Conservation (phyloP, 2,329 filamentous ascomycete genomes). For the Calcarisporium arbuscula region DNA sequence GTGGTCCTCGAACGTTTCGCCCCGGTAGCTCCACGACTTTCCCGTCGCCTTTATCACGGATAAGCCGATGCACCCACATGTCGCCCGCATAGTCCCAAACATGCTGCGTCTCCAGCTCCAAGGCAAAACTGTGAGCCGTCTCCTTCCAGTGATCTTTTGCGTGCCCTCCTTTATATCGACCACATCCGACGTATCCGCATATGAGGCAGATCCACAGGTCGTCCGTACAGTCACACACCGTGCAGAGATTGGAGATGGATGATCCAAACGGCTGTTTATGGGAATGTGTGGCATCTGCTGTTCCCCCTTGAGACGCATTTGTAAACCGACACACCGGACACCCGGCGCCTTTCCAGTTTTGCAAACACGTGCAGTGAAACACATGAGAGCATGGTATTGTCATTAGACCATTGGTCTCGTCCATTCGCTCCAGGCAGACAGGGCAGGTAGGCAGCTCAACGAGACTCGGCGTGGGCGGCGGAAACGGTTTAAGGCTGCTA, state of each 20-base stretch:
- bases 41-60: constrained; percentile 87
- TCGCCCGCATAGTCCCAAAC: constrained; percentile 98
- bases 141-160: constrained; percentile 91
- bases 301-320: constrained; percentile 32
- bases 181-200: constrained; percentile 87
- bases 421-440: constrained; percentile 95
- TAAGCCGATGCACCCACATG: constrained; percentile 90
- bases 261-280: constrained; percentile 52
- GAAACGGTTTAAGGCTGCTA: constrained; percentile 51
- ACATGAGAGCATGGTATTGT: constrained; percentile 97
- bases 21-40: constrained; percentile 87
- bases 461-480: constrained; percentile 69
- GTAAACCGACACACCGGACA: constrained; percentile 95
- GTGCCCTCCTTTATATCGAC: constrained; percentile 88
- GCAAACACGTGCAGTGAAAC: constrained; percentile 92
- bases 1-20: constrained; percentile 19
- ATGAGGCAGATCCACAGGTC: constrained; percentile 96
- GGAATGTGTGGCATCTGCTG: constrained; percentile 42
- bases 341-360: constrained; percentile 91
- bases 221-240: constrained; percentile 68
- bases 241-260: constrained; percentile 64
- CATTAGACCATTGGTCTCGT: constrained; percentile 89
- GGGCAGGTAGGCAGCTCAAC: constrained; percentile 93
- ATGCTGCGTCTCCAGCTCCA: constrained; percentile 88
- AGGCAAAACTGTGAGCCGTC: constrained; percentile 82